Conservation (phyloP, 2,329 filamentous ascomycete species). For the Trichophyton rubrum region DNA sequence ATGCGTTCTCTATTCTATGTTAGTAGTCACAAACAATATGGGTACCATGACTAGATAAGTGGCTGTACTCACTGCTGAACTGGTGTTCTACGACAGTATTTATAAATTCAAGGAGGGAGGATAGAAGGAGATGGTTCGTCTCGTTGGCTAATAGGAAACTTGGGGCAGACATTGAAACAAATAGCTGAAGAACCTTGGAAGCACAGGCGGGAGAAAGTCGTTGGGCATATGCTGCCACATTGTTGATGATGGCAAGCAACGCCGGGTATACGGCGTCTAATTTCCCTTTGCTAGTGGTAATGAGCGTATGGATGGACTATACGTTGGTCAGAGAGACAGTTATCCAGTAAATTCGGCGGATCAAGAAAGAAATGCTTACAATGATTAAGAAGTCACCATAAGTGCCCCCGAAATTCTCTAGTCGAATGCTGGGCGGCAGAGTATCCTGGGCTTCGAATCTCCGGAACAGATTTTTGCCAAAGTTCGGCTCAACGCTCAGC, state of each 20-base stretch:
- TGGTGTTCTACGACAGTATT: conserved; percentile 86
- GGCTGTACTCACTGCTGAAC: conserved; percentile 50
- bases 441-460: conserved; percentile 80
- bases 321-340: conserved; percentile 1
- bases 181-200: conserved; percentile 74
- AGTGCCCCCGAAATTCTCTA: conserved; percentile 72
- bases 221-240: conserved; percentile 74
- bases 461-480: conserved; percentile 81
- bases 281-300: conserved; percentile 81
- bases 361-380: conserved; percentile 39
- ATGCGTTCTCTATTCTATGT: conserved; percentile 53
- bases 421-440: conserved; percentile 65
- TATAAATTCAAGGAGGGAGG: conserved; percentile 74
- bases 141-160: conserved; percentile 89
- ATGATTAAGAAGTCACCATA: conserved; percentile 93
- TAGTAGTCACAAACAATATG: conserved; percentile 12
- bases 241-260: conserved; percentile 82
- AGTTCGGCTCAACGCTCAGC: conserved; percentile 80
- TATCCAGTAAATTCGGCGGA: neutral
- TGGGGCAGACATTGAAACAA: conserved; percentile 83
- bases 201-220: conserved; percentile 62
- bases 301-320: conserved; percentile 79
- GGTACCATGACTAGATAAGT: neutral
- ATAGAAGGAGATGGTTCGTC: conserved; percentile 68
- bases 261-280: conserved; percentile 87